A percentile compares a stretch with the other conserved stretches of the same genome.
phyloP scores from a whole-genome alignment of 208 protist species.

The Trypanosoma platydactyli region DNA sequence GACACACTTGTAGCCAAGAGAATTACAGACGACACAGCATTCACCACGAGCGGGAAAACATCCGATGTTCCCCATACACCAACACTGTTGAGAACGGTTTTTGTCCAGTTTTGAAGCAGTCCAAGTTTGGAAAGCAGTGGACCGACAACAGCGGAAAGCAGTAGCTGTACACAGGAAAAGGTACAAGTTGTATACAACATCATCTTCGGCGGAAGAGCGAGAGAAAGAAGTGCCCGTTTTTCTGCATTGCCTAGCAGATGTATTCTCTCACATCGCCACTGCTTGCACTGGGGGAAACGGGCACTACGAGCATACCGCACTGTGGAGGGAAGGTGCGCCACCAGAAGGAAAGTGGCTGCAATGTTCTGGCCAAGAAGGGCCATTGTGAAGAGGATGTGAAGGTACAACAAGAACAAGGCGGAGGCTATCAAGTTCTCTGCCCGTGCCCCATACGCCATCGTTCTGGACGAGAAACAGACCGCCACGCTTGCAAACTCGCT shows the following conservation, averaged over 20 bases:
- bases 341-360: constrained; percentile 7
- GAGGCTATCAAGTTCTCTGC: not conserved
- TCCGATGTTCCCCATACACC: constrained; percentile 10
- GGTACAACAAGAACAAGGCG: constrained; percentile 5
- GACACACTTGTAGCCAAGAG: not conserved
- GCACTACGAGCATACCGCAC: constrained; percentile 1
- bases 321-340: not conserved
- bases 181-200: constrained; percentile 7
- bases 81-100: constrained; percentile 12
- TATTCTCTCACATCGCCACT: not conserved
- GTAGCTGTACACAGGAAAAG: constrained; percentile 4
- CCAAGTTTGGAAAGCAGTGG: not conserved
- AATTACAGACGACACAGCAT: not conserved
- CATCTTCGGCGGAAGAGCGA: not conserved
- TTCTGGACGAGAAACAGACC: not conserved
- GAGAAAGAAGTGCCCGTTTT: not conserved
- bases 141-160: constrained; percentile 1
- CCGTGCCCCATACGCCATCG: not conserved
- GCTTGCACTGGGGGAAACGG: too few relatives aligned
- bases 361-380: constrained; percentile 24
- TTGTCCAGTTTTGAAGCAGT: not conserved
- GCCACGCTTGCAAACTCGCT: too few relatives aligned
- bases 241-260: not conserved
- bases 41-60: constrained; percentile 5
- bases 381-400: constrained; percentile 11